Conservation (phyloP, 2,329 filamentous ascomycete genomes). For the Clonostachys solani region DNA sequence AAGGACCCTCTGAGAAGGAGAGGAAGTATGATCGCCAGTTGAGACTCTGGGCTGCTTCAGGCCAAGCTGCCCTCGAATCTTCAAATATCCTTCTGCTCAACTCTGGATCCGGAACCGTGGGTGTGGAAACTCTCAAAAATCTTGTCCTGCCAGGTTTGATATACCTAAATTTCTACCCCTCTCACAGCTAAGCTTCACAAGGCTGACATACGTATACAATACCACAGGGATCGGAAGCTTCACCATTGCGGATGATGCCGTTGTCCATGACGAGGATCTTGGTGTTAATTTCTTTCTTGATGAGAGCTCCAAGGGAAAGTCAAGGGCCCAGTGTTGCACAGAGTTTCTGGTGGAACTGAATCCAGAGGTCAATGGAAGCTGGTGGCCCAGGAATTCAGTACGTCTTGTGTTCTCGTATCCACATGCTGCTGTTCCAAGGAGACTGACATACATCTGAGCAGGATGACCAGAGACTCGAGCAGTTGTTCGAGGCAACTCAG, state of each 20-base stretch:
- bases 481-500: slow-evolving; percentile 32
- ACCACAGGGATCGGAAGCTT: slow-evolving; percentile 75
- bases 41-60: slow-evolving; percentile 88
- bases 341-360: slow-evolving; percentile 83
- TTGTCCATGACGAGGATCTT: slow-evolving; percentile 77
- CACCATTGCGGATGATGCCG: slow-evolving; percentile 78
- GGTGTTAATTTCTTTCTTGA: slow-evolving; percentile 98
- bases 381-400: slow-evolving; percentile 48
- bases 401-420: slow-evolving; percentile 7
- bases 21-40: slow-evolving; percentile 93
- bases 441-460: background rate
- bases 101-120: slow-evolving; percentile 79
- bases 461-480: slow-evolving; percentile 15
- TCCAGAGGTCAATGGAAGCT: slow-evolving; percentile 81
- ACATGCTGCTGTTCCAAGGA: background rate
- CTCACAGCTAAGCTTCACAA: too few relatives aligned
- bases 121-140: slow-evolving; percentile 92
- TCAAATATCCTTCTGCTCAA: slow-evolving; percentile 91
- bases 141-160: slow-evolving; percentile 77
- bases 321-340: slow-evolving; percentile 73
- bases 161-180: background rate
- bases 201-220: too few relatives aligned
- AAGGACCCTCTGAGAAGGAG: slow-evolving; percentile 55
- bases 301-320: slow-evolving; percentile 69
- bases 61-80: slow-evolving; percentile 85